Evolutionary conservation across 2,329 filamentous ascomycete species (phyloP).

Genomic region (Cladophialophora yegresii): DNA sequence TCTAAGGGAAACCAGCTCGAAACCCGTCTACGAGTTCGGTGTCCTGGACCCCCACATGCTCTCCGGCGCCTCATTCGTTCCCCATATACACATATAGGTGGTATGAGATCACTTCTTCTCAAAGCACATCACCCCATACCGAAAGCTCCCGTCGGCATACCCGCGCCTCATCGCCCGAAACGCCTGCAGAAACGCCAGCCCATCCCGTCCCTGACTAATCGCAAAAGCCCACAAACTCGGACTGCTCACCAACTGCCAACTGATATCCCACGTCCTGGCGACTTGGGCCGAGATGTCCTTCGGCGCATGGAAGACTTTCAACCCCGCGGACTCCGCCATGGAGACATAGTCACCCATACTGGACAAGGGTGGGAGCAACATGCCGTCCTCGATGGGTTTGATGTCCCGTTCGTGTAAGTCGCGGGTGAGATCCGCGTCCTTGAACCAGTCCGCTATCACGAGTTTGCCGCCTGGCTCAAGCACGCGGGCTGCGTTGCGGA

Average conservation of each 20-base stretch:
- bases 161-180: conserved; percentile 64
- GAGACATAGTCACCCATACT: conserved; percentile 57
- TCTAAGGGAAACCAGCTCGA: no score
- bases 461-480: conserved; percentile 52
- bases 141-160: conserved; percentile 60
- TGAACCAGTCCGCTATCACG: conserved; percentile 65
- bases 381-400: conserved; percentile 63
- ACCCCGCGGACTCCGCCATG: conserved; percentile 53
- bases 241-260: conserved; percentile 61
- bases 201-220: conserved; percentile 61
- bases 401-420: conserved; percentile 55
- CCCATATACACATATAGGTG: background rate
- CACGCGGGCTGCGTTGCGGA: conserved; percentile 54
- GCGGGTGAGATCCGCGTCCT: conserved; percentile 52
- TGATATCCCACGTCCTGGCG: conserved; percentile 65
- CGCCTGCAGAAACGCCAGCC: conserved; percentile 62
- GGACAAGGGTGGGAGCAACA: conserved; percentile 61
- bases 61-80: background rate
- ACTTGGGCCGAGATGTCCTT: conserved; percentile 59
- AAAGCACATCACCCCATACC: conserved; percentile 62
- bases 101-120: conserved; percentile 39
- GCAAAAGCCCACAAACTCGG: conserved; percentile 64
- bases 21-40: no score
- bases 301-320: conserved; percentile 51
- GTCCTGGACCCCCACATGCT: background rate